These are phyloP conservation scores for Verticillium nubilum DNA, from an alignment of 2,329 filamentous ascomycete genomes.

Conservation along the genomic window DNA sequence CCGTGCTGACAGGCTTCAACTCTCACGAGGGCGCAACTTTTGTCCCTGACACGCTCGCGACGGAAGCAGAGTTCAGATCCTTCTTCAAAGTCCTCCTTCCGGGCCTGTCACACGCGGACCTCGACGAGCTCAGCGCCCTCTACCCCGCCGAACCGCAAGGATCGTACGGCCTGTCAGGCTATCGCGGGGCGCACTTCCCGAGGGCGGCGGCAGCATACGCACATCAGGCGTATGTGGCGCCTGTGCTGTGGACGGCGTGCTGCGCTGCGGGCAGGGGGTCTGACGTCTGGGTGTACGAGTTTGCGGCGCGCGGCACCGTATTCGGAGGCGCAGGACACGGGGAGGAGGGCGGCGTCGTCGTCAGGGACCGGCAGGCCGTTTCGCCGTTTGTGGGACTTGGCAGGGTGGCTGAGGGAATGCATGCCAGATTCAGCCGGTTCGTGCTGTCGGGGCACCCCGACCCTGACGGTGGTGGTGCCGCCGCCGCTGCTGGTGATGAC, in stretches of 20 bases:
- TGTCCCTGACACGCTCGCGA: constrained; percentile 41
- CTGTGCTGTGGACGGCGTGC: constrained; percentile 55
- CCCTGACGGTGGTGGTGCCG: constrained; percentile 23
- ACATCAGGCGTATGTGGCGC: constrained; percentile 60
- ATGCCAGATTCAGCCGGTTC: constrained; percentile 32
- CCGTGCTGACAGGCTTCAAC: constrained; percentile 63
- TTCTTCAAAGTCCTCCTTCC: constrained; percentile 62
- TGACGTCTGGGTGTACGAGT: constrained; percentile 53
- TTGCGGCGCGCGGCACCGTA: constrained; percentile 37
- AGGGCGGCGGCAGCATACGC: constrained; percentile 56
- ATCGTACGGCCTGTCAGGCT: constrained; percentile 18
- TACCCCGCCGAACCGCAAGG: constrained; percentile 48
- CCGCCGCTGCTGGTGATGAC: constrained; percentile 1
- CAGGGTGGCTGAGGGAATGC: constrained; percentile 34
- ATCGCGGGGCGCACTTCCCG: constrained; percentile 49
- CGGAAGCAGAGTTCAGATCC: constrained; percentile 41
- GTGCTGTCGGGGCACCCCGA: constrained; percentile 21
- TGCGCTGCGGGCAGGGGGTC: constrained; percentile 25
- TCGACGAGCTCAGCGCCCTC: constrained; percentile 48
- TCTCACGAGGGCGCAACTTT: constrained; percentile 65
- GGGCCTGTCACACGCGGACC: constrained; percentile 42
- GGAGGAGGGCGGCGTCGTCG: constrained; percentile 37
- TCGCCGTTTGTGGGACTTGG: constrained; percentile 28
- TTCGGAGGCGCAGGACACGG: constrained; percentile 40
- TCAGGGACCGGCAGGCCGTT: constrained; percentile 33